Conservation (phyloP, 495 filamentous ascomycete genomes). For the Ramalina peruviana region DNA sequence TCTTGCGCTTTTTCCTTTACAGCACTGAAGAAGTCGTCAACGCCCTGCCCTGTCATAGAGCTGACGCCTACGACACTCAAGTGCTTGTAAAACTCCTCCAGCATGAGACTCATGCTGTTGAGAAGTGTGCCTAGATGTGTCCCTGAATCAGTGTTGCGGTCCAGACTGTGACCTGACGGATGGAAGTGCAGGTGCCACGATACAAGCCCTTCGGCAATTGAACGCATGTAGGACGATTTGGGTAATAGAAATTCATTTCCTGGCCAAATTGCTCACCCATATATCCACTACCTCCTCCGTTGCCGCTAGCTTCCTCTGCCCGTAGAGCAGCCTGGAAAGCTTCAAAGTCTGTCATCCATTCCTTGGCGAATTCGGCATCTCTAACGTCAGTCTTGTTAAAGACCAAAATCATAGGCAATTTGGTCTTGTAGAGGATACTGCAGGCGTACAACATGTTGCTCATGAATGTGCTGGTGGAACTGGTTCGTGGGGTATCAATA, state of each 20-base stretch:
- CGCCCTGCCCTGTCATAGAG: conserved; percentile 79
- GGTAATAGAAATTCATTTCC: too few relatives aligned
- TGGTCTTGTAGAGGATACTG: conserved; percentile 95
- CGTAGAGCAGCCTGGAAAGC: conserved; percentile 79
- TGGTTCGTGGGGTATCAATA: conserved; percentile 87
- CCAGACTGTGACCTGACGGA: too few relatives aligned
- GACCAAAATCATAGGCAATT: conserved; percentile 92
- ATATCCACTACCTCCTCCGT: conserved; percentile 64
- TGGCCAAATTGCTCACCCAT: conserved; percentile 44
- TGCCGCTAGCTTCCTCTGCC: conserved; percentile 62
- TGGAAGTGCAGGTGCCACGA: too few relatives aligned
- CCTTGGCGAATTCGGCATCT: conserved; percentile 81
- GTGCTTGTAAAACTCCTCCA: conserved; percentile 95
- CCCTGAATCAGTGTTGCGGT: too few relatives aligned
- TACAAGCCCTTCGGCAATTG: too few relatives aligned
- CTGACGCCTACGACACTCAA: conserved; percentile 85
- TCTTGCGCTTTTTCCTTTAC: conserved; percentile 77
- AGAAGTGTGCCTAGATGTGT: conserved; percentile 40
- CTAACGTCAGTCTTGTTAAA: conserved; percentile 98
- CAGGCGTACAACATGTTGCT: conserved; percentile 99
- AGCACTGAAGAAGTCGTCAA: conserved; percentile 84
- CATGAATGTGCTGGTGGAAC: conserved; percentile 94
- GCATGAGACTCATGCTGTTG: conserved; percentile 93
- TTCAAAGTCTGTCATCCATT: conserved; percentile 99
- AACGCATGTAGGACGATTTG: too few relatives aligned